Percentiles rank a stretch among this genome's conserved stretches.
Conservation (phyloP, 306 rosid genomes). For the Begonia masoniana region DNA sequence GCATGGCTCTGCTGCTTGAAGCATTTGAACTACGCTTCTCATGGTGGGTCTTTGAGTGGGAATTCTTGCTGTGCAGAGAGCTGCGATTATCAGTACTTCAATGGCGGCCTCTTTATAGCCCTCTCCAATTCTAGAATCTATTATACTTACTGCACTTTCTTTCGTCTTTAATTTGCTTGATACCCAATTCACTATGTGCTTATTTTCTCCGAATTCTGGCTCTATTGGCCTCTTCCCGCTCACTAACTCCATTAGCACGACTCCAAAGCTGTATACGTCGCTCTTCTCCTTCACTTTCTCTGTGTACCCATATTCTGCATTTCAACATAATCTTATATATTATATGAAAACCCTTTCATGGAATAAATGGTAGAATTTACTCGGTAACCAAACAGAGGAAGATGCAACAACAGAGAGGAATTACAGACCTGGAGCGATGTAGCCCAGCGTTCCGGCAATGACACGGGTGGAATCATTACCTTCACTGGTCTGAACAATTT, state of each 20-base stretch:
- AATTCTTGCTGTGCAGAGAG: too few relatives aligned
- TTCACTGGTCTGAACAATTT: slow-evolving; percentile 40
- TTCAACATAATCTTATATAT: too few relatives aligned
- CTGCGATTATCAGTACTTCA: too few relatives aligned
- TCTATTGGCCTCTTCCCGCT: slow-evolving; percentile 1
- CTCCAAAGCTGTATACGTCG: slow-evolving; percentile 1
- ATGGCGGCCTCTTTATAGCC: too few relatives aligned
- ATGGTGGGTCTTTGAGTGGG: not conserved
- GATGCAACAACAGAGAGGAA: too few relatives aligned
- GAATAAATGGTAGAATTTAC: too few relatives aligned
- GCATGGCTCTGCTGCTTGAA: not conserved
- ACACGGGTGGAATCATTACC: slow-evolving; percentile 33
- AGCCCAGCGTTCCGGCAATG: slow-evolving; percentile 82
- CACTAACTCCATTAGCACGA: not conserved
- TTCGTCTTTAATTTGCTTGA: not conserved
- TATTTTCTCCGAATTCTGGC: not conserved
- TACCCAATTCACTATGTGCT: not conserved
- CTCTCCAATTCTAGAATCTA: too few relatives aligned
- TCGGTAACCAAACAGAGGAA: too few relatives aligned
- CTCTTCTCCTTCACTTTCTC: not conserved
- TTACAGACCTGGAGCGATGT: slow-evolving; percentile 70
- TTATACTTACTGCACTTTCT: too few relatives aligned
- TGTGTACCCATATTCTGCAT: not conserved
- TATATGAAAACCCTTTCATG: too few relatives aligned
- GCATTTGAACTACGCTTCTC: slow-evolving; percentile 1